Conservation (phyloP, 2,329 filamentous ascomycete species). For the Eurotiales sp. region DNA sequence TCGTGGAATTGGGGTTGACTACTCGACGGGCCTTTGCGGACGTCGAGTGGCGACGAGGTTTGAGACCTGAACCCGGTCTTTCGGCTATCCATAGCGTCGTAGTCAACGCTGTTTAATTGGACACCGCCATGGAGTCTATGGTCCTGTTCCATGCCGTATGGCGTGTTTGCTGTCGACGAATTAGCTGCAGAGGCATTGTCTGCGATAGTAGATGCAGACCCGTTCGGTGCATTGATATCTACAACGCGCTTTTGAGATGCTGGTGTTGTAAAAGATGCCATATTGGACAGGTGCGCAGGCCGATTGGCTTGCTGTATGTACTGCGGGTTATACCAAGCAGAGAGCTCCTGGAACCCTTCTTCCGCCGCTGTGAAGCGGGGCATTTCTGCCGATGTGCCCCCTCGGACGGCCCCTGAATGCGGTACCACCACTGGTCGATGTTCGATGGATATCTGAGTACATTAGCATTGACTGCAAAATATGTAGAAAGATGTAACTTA, state of each 20-base stretch:
- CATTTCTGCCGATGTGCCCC: conserved; percentile 22
- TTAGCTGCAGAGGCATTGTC: conserved; percentile 40
- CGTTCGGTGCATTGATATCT: conserved; percentile 41
- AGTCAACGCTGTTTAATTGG: conserved; percentile 29
- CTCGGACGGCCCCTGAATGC: conserved; percentile 9
- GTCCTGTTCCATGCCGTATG: conserved; percentile 38
- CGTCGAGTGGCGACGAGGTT: conserved; percentile 37
- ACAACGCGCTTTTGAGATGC: conserved; percentile 43
- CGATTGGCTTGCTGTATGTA: conserved; percentile 54
- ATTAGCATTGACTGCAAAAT: too few species aligned
- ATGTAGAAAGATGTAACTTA: too few species aligned
- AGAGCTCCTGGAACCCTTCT: conserved; percentile 83
- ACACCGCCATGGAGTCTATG: conserved; percentile 21
- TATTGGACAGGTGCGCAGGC: conserved; percentile 21
- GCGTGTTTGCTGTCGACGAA: conserved; percentile 43
- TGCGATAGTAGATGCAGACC: conserved; percentile 46
- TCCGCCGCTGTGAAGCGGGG: conserved; percentile 56
- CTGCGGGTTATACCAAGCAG: conserved; percentile 82
- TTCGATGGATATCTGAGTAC: conserved; percentile 15
- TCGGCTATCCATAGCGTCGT: conserved; percentile 26
- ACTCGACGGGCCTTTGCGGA: conserved; percentile 36
- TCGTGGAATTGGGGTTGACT: conserved; percentile 22
- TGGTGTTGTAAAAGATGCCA: conserved; percentile 38
- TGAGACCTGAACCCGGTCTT: conserved; percentile 35
- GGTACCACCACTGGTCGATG: conserved; percentile 11